phyloP scores from a whole-genome alignment of 2,329 filamentous ascomycete species.

The Pseudocercospora fuligena region DNA sequence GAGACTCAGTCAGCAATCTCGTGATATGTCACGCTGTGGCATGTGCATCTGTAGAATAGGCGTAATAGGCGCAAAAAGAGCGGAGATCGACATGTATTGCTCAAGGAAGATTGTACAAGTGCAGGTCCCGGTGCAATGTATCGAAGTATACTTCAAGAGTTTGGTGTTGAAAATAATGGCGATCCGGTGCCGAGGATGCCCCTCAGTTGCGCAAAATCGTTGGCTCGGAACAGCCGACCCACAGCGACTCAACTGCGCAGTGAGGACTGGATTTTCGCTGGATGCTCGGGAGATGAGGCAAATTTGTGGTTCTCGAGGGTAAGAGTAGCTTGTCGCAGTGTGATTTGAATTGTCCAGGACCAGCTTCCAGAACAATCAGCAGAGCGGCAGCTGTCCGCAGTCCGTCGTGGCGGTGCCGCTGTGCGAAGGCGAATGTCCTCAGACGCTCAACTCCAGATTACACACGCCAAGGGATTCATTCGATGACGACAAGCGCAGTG shows the following conservation, averaged over 20 bases:
- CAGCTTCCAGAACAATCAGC: constrained; percentile 12
- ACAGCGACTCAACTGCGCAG: neutral
- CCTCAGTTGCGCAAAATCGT: constrained; percentile 9
- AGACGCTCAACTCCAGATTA: constrained; percentile 2
- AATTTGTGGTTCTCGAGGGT: neutral
- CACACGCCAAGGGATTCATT: constrained; percentile 22
- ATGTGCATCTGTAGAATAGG: constrained; percentile 18
- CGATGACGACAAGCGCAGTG: constrained; percentile 19
- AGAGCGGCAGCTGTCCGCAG: neutral
- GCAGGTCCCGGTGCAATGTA: constrained; percentile 15
- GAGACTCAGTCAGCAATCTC: constrained; percentile 35
- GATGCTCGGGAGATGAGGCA: constrained; percentile 15
- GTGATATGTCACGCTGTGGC: constrained; percentile 19
- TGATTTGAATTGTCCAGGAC: constrained; percentile 3
- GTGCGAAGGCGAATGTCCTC: neutral
- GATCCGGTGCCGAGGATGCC: constrained; percentile 10
- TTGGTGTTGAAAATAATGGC: constrained; percentile 14
- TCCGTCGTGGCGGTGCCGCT: constrained; percentile 6
- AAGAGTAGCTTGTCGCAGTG: neutral
- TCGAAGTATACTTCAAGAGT: constrained; percentile 15
- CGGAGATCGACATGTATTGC: constrained; percentile 26
- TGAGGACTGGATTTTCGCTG: constrained; percentile 17
- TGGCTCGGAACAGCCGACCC: constrained; percentile 6
- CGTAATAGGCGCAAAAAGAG: constrained; percentile 19
- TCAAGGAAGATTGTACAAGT: constrained; percentile 12